These are phyloP conservation scores for Lenwebbia sp. DNA, from an alignment of 345 rosid genomes.

Conservation along the genomic window DNA sequence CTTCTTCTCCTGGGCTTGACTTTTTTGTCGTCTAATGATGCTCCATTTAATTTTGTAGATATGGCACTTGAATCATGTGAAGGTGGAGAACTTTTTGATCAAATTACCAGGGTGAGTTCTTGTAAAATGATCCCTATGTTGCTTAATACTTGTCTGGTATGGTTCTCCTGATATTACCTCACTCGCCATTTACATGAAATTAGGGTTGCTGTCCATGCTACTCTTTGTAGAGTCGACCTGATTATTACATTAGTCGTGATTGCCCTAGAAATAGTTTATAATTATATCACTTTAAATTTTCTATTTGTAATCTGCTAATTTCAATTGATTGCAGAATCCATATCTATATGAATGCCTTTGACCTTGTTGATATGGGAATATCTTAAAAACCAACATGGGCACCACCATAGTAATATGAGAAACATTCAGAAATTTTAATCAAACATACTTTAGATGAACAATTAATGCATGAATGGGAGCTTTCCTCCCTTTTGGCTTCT, in stretches of 20 bases:
- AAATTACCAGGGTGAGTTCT: conserved; percentile 82
- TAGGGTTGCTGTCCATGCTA: background rate
- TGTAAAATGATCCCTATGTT: background rate
- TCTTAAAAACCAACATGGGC: background rate
- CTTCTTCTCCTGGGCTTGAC: background rate
- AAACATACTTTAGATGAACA: background rate
- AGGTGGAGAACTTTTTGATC: conserved; percentile 98
- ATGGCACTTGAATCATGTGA: conserved; percentile 99
- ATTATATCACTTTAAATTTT: background rate
- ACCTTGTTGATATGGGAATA: background rate
- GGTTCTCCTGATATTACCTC: background rate
- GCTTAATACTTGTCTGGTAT: background rate
- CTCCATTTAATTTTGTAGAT: conserved; percentile 37
- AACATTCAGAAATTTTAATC: background rate
- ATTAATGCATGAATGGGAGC: background rate
- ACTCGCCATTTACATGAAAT: background rate
- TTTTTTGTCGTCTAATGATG: conserved; percentile 6
- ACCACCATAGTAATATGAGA: background rate
- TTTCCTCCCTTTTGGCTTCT: background rate
- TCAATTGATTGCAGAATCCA: background rate
- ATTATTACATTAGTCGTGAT: background rate
- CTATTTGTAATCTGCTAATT: background rate
- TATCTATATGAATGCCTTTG: background rate
- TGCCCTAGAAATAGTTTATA: background rate
- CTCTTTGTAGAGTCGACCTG: background rate